A percentile compares a stretch with the other conserved stretches of the same genome.
Evolutionary conservation across 1,284 basidiomycete genomes (phyloP).

Genomic region (Volvariella volvacea): DNA sequence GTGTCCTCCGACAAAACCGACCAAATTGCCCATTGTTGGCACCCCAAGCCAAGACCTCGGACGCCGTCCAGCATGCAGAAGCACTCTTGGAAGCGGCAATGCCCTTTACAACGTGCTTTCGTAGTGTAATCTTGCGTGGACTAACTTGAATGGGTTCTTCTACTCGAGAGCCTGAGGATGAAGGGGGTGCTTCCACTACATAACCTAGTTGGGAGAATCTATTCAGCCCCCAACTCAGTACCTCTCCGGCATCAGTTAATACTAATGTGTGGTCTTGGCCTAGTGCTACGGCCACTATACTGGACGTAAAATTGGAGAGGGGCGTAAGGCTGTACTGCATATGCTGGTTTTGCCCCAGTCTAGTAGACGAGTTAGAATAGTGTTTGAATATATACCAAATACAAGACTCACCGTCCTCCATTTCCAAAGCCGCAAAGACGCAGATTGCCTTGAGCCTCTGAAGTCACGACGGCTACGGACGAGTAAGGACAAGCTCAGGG

Average conservation of each 20-base stretch:
- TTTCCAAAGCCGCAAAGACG: conserved; percentile 84
- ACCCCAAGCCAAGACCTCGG: conserved; percentile 94
- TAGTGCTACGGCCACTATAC: conserved; percentile 61
- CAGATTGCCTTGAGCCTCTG: conserved; percentile 68
- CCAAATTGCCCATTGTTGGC: conserved; percentile 93
- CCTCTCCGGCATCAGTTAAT: conserved; percentile 74
- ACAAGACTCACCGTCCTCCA: conserved; percentile 56
- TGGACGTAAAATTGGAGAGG: conserved; percentile 52
- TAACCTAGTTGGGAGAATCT: conserved; percentile 89
- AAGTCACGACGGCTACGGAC: conserved; percentile 58
- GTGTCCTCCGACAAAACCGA: conserved; percentile 19
- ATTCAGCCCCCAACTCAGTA: conserved; percentile 90
- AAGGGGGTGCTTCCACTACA: conserved; percentile 50
- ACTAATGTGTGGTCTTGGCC: conserved; percentile 94
- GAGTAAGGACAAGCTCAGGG: conserved; percentile 3
- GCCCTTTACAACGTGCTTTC: conserved; percentile 77
- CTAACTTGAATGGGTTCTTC: conserved; percentile 67
- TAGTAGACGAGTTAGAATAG: conserved; percentile 19
- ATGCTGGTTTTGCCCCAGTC: conserved; percentile 72
- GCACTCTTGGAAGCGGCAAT: conserved; percentile 86
- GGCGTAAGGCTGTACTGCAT: conserved; percentile 72
- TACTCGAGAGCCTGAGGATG: conserved; percentile 17
- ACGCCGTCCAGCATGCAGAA: conserved; percentile 85
- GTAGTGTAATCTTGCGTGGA: conserved; percentile 79
- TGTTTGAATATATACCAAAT: not conserved